Percentiles rank a stretch among this genome's conserved stretches.
These are phyloP conservation scores for Ogataea angusta DNA, from an alignment of 805 yeast genomes.

Conservation along the genomic window DNA sequence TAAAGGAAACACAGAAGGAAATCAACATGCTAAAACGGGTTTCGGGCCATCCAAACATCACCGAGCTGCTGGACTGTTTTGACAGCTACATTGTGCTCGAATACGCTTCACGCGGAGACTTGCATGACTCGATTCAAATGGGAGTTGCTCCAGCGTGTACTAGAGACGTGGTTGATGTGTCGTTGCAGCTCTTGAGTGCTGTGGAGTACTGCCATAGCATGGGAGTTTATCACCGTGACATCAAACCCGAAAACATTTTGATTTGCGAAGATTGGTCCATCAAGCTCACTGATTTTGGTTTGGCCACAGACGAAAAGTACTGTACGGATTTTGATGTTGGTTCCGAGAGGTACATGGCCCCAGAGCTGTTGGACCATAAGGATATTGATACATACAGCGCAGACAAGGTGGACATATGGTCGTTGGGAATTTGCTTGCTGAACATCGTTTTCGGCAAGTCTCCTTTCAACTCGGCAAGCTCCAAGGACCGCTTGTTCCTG, in stretches of 20 bases:
- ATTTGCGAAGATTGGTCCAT: constrained; percentile 55
- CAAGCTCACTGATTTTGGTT: constrained; percentile 57
- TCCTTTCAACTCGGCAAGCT: constrained; percentile 80
- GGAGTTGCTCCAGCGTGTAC: constrained; percentile 60
- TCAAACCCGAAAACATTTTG: constrained; percentile 56
- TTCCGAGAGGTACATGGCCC: constrained; percentile 91
- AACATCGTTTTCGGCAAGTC: constrained; percentile 85
- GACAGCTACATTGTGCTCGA: constrained; percentile 62
- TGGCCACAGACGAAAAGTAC: constrained; percentile 48
- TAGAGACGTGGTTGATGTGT: constrained; percentile 53
- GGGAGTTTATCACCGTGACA: constrained; percentile 52
- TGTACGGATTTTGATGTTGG: constrained; percentile 83
- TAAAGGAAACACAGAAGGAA: constrained; percentile 64
- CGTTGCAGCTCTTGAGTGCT: constrained; percentile 47
- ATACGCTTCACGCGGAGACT: constrained; percentile 83
- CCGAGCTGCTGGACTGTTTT: constrained; percentile 45
- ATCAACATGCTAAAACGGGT: constrained; percentile 61
- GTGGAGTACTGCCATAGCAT: constrained; percentile 48
- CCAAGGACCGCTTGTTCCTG: constrained; percentile 71
- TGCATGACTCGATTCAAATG: constrained; percentile 72
- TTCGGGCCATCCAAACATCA: constrained; percentile 50
- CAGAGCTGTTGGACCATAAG: constrained; percentile 70
- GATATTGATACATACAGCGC: constrained; percentile 65
- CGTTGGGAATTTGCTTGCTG: constrained; percentile 77
- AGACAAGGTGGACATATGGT: constrained; percentile 83